Base-by-base conservation (phyloP, 495 filamentous ascomycete species). In the Hypoxylon cercidicola region DNA sequence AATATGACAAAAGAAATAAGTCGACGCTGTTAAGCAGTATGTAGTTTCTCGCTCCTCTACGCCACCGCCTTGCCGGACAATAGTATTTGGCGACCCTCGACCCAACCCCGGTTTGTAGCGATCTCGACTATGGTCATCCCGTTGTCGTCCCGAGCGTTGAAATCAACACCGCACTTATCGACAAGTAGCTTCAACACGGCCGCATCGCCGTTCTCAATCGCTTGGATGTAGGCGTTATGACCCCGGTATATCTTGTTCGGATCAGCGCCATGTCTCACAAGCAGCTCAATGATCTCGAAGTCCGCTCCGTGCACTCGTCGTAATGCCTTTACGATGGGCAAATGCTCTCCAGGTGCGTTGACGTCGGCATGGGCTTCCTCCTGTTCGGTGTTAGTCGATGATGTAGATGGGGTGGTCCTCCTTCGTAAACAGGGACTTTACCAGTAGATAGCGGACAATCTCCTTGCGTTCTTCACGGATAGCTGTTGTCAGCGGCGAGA, bases 301-400 rank as follows among this genome's bases (percentile, higher is more conserved):
- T 84, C 82, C 25, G 82, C 73, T 13, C 74, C 77, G 56, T 79
- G 71, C 62, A 74, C 72, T 21, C 82, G 72, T 2, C 84, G 78
- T 6, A 86, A 74, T 7, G 82, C 82, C 49, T 86, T 85, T 32
- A 86, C 79, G 52, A 85, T 75, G 0, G 84, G 82, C 13, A 85
- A 69, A 62, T 85, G 84, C 58, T 85, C 84, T 3, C 82, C 82
- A 3, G 82, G 81, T 10, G 78, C 69, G 61, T 85, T 85, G 8
- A 79, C 77, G 49, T 85, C 82, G 4, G 81, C 84, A n/a, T 72
- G 74, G 6, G 74, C 82, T 47, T 83, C 79, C 25, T 80, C 73
- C 65, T 68, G 19, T 44, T 32, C 30, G 30, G 1, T 10, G 30
- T 28, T 28, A 28, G 37, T 9, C 15, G 1, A 18, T 10, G 19